phyloP scores from a whole-genome alignment of 306 rosid species.

The Hylodesmum podocarpum region DNA sequence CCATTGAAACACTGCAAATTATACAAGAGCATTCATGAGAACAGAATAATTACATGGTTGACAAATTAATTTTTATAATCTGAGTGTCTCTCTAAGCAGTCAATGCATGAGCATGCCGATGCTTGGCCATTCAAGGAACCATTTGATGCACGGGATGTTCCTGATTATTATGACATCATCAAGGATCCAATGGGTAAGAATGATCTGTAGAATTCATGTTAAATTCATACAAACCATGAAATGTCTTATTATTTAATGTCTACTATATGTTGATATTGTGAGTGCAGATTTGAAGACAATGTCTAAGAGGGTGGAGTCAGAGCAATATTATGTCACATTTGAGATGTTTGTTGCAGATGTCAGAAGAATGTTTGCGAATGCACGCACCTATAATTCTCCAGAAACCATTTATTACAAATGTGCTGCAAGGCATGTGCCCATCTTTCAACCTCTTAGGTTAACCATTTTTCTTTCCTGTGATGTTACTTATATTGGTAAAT shows the following conservation, averaged over 20 bases:
- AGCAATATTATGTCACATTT: conserved; percentile 85
- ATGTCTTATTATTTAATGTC: not conserved
- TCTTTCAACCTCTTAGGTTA: not conserved
- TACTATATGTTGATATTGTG: conserved; percentile 14
- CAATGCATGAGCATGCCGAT: conserved; percentile 81
- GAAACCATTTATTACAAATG: conserved; percentile 93
- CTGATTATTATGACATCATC: conserved; percentile 92
- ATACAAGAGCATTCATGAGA: not conserved
- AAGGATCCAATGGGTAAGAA: conserved; percentile 93
- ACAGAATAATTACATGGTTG: not conserved
- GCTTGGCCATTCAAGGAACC: conserved; percentile 99
- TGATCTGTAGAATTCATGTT: conserved; percentile 7
- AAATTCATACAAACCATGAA: not conserved
- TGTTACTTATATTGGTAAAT: not conserved
- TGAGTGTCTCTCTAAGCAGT: conserved; percentile 45
- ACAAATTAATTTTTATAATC: conserved; percentile 11
- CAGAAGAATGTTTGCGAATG: conserved; percentile 87
- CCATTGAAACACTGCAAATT: conserved; percentile 8
- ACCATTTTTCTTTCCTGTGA: not conserved
- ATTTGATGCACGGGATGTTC: conserved; percentile 88
- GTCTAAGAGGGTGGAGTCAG: conserved; percentile 94
- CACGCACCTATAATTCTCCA: conserved; percentile 89
- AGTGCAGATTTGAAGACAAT: conserved; percentile 84
- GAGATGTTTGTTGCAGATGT: conserved; percentile 97
- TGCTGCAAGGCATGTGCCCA: conserved; percentile 58